phyloP scores from a whole-genome alignment of 2,329 filamentous ascomycete species.

The Exophiala aquamarina region DNA sequence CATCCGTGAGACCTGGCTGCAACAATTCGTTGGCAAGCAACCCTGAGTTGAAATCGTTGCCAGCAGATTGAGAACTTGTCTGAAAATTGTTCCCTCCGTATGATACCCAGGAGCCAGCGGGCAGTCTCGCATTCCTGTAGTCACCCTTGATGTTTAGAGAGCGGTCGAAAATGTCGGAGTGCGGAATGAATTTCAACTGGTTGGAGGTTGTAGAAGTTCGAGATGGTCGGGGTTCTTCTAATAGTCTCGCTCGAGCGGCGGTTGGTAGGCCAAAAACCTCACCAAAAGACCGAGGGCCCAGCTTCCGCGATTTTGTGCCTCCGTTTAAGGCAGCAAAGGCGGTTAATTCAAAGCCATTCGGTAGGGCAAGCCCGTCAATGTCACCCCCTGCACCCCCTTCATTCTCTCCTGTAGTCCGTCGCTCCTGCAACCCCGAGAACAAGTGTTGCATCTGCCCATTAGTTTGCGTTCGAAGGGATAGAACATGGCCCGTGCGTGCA shows the following conservation, averaged over 20 bases:
- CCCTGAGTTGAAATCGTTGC: constrained; percentile 9
- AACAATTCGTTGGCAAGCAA: constrained; percentile 13
- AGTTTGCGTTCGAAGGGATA: constrained; percentile 25
- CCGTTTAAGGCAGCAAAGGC: constrained; percentile 37
- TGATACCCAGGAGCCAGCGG: constrained; percentile 44
- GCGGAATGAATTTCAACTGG: constrained; percentile 14
- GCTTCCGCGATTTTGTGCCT: constrained; percentile 31
- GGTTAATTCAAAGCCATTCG: constrained; percentile 71
- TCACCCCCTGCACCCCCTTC: constrained; percentile 1
- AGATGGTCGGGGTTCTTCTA: constrained; percentile 42
- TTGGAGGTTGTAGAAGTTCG: constrained; percentile 33
- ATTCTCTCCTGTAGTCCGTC: constrained; percentile 48
- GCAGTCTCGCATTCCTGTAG: constrained; percentile 41
- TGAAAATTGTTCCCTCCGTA: constrained; percentile 33
- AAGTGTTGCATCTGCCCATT: constrained; percentile 66
- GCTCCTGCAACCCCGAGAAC: constrained; percentile 77
- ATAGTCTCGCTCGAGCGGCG: constrained; percentile 36
- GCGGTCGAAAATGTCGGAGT: constrained; percentile 7
- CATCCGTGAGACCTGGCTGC: constrained; percentile 3
- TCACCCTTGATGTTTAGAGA: constrained; percentile 38
- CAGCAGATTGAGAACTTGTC: constrained; percentile 2
- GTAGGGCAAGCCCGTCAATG: constrained; percentile 54
- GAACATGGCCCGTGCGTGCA: constrained; percentile 14
- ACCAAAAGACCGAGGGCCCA: constrained; percentile 41
- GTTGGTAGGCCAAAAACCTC: constrained; percentile 43